Evolutionary conservation across 805 yeast species (phyloP).

Genomic region (Pichia occidentalis): DNA sequence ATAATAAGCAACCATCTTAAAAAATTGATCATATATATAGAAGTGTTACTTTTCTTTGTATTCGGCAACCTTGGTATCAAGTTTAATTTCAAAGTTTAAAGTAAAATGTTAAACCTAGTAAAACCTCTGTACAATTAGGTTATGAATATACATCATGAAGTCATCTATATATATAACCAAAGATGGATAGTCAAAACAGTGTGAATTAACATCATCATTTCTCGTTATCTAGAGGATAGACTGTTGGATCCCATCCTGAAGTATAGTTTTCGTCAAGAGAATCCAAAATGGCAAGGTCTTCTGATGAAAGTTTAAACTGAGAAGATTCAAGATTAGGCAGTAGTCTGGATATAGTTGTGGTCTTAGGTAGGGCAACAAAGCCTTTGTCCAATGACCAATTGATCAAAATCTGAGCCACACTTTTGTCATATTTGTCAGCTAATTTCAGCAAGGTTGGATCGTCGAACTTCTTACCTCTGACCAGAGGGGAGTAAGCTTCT

Average conservation of each 20-base stretch:
- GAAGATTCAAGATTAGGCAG: conserved; percentile 34
- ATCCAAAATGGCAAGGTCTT: conserved; percentile 31
- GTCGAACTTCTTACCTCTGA: conserved; percentile 41
- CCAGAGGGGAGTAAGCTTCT: conserved; percentile 62
- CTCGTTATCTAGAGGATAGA: conserved; percentile 19
- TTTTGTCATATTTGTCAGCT: conserved; percentile 40
- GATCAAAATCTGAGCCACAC: conserved; percentile 53
- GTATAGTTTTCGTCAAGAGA: conserved; percentile 28
- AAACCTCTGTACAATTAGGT: too few species aligned
- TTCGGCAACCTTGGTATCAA: too few species aligned
- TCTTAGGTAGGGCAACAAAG: conserved; percentile 36
- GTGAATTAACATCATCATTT: too few species aligned
- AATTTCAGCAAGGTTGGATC: conserved; percentile 38
- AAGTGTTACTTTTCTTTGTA: too few species aligned
- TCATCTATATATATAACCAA: too few species aligned
- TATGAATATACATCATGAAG: too few species aligned
- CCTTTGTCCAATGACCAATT: conserved; percentile 66
- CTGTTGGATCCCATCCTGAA: conserved; percentile 23
- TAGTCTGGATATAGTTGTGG: conserved; percentile 28
- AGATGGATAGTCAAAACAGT: too few species aligned
- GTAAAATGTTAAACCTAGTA: too few species aligned
- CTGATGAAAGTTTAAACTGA: conserved; percentile 34
- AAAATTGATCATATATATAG: too few species aligned
- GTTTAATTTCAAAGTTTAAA: too few species aligned
- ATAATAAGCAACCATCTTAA: too few species aligned